Evolutionary conservation across 1,284 basidiomycete species (phyloP).

Genomic region (Apiotrichum mycotoxinovorans): DNA sequence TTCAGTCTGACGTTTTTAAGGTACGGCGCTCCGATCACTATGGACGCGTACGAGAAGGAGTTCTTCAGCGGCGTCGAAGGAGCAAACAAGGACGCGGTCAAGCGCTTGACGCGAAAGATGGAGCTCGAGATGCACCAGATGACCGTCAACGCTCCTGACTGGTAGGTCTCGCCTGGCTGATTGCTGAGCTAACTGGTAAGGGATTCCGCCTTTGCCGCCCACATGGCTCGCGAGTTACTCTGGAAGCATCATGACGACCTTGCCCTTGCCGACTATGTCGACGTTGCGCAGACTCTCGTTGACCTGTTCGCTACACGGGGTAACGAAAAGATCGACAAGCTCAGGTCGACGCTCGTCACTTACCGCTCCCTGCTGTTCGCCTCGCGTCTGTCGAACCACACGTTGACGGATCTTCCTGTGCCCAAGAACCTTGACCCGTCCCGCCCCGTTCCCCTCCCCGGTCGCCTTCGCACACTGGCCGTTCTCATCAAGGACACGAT

Average conservation of each 20-base stretch:
- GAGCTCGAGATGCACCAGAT: constrained; percentile 66
- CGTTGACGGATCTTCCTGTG: constrained; percentile 64
- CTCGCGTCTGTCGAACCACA: constrained; percentile 74
- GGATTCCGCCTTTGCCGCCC: constrained; percentile 78
- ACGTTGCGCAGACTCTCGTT: constrained; percentile 81
- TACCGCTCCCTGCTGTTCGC: constrained; percentile 84
- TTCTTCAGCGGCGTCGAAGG: constrained; percentile 69
- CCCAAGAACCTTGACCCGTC: constrained; percentile 75
- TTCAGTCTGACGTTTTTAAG: constrained; percentile 50
- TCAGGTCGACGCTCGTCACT: constrained; percentile 68
- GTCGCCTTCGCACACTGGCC: constrained; percentile 72
- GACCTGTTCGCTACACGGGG: constrained; percentile 70
- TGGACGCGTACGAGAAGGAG: constrained; percentile 70
- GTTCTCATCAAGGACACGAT: constrained; percentile 73
- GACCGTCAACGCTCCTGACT: constrained; percentile 89
- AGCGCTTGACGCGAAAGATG: constrained; percentile 72
- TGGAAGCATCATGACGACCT: constrained; percentile 75
- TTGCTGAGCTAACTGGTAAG: constrained; percentile 52
- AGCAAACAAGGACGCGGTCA: constrained; percentile 73
- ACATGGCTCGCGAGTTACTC: constrained; percentile 83
- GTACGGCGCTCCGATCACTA: constrained; percentile 73
- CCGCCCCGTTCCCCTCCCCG: constrained; percentile 66
- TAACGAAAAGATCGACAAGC: constrained; percentile 58
- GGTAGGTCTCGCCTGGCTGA: constrained; percentile 57
- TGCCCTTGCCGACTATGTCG: constrained; percentile 71